Conservation (phyloP, 371 early-diverging fungal genomes). For the Mortierella sp. region DNA sequence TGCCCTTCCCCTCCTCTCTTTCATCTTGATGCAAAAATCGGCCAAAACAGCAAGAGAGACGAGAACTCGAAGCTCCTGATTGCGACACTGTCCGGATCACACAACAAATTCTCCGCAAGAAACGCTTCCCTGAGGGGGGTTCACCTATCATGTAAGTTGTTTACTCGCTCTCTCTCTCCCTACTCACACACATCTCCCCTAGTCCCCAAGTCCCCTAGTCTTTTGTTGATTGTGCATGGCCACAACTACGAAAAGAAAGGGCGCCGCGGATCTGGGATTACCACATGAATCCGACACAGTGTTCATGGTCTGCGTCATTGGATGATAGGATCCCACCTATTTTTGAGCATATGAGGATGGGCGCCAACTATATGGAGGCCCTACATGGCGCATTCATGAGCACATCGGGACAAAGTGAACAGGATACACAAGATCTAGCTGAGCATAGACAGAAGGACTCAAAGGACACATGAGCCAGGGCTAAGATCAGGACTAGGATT, state of each 20-base stretch:
- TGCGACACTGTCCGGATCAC: conserved; percentile 56
- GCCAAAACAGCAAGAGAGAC: conserved; percentile 60
- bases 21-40: background rate
- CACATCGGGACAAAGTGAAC: too few relatives aligned
- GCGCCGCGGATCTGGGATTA: conserved; percentile 2
- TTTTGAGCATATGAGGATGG: too few relatives aligned
- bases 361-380: too few relatives aligned
- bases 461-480: background rate
- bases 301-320: too few relatives aligned
- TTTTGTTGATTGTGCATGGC: background rate
- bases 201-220: too few relatives aligned
- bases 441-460: background rate
- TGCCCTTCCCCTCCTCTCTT: too few relatives aligned
- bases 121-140: conserved; percentile 58
- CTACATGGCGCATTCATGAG: too few relatives aligned
- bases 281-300: conserved; percentile 25
- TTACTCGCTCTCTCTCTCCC: background rate
- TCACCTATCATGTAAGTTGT: conserved; percentile 51
- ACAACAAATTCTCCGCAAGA: conserved; percentile 58
- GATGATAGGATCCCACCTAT: background rate
- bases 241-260: background rate
- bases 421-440: background rate
- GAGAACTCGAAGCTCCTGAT: conserved; percentile 57
- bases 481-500: background rate
- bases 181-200: background rate